Percentiles rank a stretch among this genome's conserved stretches.
phyloP scores from a whole-genome alignment of 345 rosid genomes.

The Moricandia moricandioides region DNA sequence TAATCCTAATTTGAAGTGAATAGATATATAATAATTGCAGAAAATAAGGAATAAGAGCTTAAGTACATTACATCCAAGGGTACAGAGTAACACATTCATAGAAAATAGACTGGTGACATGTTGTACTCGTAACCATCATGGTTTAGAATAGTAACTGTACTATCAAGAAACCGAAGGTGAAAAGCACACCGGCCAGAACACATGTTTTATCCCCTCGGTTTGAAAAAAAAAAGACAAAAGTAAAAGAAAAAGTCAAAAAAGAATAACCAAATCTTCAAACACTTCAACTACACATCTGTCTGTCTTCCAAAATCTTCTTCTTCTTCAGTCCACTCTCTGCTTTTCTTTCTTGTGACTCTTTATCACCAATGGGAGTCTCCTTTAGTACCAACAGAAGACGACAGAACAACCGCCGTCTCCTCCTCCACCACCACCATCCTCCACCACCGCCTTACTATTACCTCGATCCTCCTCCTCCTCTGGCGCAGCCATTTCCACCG shows the following conservation, averaged over 20 bases:
- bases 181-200: not conserved
- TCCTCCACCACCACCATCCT: constrained; percentile 41
- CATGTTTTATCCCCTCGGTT: not conserved
- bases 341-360: constrained; percentile 13
- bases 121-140: too few species aligned
- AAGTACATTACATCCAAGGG: too few species aligned
- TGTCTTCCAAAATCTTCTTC: constrained; percentile 14
- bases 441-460: constrained; percentile 45
- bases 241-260: constrained; percentile 11
- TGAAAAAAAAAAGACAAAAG: not conserved
- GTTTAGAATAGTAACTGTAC: too few species aligned
- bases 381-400: constrained; percentile 65
- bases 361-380: constrained; percentile 64
- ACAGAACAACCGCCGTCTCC: constrained; percentile 40
- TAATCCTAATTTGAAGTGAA: too few species aligned
- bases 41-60: too few species aligned
- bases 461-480: constrained; percentile 43
- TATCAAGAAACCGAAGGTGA: not conserved
- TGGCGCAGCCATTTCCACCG: constrained; percentile 23
- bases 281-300: constrained; percentile 21
- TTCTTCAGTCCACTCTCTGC: constrained; percentile 19
- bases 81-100: too few species aligned
- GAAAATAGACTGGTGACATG: too few species aligned
- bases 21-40: too few species aligned
- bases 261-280: constrained; percentile 19